Base-by-base conservation (phyloP, 441 rosid genomes). In the Raphanus hybrid region DNA sequence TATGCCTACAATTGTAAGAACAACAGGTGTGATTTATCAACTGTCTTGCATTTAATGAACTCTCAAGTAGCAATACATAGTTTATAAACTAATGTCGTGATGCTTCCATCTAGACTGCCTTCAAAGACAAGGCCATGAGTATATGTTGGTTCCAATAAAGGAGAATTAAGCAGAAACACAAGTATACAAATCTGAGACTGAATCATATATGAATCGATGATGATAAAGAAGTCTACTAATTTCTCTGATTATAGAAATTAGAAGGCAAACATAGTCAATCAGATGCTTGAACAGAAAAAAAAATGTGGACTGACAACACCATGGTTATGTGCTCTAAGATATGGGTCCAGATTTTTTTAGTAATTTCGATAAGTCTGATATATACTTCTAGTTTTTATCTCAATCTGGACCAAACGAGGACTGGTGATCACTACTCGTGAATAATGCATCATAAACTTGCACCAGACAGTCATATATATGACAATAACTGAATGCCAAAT, bases 81-180 rank as follows among this genome's bases (percentile, higher is more conserved):
- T 64, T 27, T 43, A 12, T 48, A 76, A 39, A 64, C 48, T 43
- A 70, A 63, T 58, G 67, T 64, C 76, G 43, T 1, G 14, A 16
- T 64, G 29, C 14, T 64, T 64, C 50, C 68, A 64, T 35, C 48
- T 0, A 64, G 3, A 76, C 18, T 64, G 67, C 67, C n/a, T 35
- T 64, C 8, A 57, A 55, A 43, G 54, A 43, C 3, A 69, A 20
- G 67, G 50, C 67, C 48, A 65, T 57, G 71, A 45, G 5, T 5
- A 23, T 26, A 11, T 6, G 26, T 26, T 12, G 14, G 55, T 58
- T 16, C 39, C 41, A 60, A 39, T 23, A 64, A 12, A 43, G 48
- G 55, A 76, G 5, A 68, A 20, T 75, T 52, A 69, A 75, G 64
- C 57, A 69, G 61, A 39, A 52, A 12, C 70, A 29, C 75, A 76